These are phyloP conservation scores for Botryotinia convoluta DNA, from an alignment of 2,329 filamentous ascomycete genomes.

Conservation along the genomic window DNA sequence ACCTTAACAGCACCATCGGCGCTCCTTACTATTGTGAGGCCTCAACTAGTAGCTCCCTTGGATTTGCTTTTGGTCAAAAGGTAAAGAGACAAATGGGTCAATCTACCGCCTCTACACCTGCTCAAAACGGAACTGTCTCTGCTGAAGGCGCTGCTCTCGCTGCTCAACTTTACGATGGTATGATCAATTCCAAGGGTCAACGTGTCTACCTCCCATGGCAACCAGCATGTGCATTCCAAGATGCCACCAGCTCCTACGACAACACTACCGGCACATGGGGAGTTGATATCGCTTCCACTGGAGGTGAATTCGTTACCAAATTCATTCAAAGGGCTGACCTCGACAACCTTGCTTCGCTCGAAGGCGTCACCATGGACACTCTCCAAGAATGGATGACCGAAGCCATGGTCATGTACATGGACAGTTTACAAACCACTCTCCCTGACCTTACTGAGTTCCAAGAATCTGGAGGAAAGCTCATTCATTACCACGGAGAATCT, in stretches of 20 bases:
- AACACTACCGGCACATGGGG: conserved; percentile 33
- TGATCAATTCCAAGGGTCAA: conserved; percentile 39
- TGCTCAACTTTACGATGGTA: conserved; percentile 39
- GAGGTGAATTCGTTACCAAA: conserved; percentile 42
- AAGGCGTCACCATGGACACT: conserved; percentile 54
- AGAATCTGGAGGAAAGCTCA: conserved; percentile 51
- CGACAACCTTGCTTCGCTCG: conserved; percentile 45
- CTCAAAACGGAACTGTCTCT: conserved; percentile 29
- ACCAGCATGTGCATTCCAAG: conserved; percentile 27
- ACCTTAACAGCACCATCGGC: conserved; percentile 46
- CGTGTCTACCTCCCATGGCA: conserved; percentile 42
- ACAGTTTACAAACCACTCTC: conserved; percentile 52
- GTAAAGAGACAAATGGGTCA: conserved; percentile 7
- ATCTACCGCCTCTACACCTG: conserved; percentile 22
- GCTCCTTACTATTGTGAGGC: conserved; percentile 45
- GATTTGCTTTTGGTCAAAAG: conserved; percentile 9
- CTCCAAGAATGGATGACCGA: conserved; percentile 53
- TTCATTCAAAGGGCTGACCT: conserved; percentile 44
- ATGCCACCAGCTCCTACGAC: conserved; percentile 10
- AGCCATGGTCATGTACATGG: conserved; percentile 48
- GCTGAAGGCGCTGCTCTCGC: conserved; percentile 39
- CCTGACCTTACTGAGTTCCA: conserved; percentile 53
- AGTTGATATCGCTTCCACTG: conserved; percentile 38
- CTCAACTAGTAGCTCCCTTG: conserved; percentile 17
- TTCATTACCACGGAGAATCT: conserved; percentile 58